Percentiles rank a stretch among this genome's conserved stretches.
phyloP scores from a whole-genome alignment of 768 basidiomycete genomes.

The Mrakia frigida region DNA sequence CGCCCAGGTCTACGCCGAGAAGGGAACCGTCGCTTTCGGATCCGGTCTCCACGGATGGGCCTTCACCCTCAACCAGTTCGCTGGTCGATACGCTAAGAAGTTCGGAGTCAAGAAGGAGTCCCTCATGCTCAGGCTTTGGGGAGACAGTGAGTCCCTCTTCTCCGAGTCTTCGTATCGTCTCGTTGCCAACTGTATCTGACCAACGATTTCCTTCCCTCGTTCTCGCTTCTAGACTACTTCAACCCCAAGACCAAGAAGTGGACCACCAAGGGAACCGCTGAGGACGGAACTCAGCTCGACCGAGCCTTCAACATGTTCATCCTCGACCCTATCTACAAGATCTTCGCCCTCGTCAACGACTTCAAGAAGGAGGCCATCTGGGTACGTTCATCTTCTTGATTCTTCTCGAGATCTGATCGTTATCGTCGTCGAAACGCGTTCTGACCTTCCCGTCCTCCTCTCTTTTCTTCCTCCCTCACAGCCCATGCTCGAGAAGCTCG shows the following conservation, averaged over 20 bases:
- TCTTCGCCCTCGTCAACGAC: slow-evolving; percentile 99
- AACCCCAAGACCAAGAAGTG: slow-evolving; percentile 96
- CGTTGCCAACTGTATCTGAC: not conserved
- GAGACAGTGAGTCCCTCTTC: slow-evolving; percentile 61
- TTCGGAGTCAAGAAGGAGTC: slow-evolving; percentile 98
- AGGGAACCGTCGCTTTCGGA: slow-evolving; percentile 96
- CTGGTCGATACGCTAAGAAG: slow-evolving; percentile 88
- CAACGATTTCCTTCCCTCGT: not conserved
- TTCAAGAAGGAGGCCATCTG: slow-evolving; percentile 87
- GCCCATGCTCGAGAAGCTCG: slow-evolving; percentile 90
- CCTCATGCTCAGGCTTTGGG: slow-evolving; percentile 97
- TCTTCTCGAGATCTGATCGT: not conserved
- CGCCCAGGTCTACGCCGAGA: slow-evolving; percentile 97
- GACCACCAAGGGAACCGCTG: slow-evolving; percentile 68
- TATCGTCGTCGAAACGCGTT: not conserved
- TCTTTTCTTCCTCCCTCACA: not conserved
- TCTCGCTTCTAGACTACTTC: slow-evolving; percentile 57
- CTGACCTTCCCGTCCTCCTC: not conserved
- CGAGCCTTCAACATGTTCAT: slow-evolving; percentile 98
- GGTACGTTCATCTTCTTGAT: slow-evolving; percentile 27
- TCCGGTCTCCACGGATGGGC: slow-evolving; percentile 99
- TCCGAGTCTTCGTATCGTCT: not conserved
- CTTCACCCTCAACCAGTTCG: slow-evolving; percentile 98
- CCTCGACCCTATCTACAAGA: slow-evolving; percentile 96
- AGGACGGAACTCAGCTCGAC: slow-evolving; percentile 85